phyloP scores from a whole-genome alignment of 345 rosid species.

The Eucalyptus lansdowneana region DNA sequence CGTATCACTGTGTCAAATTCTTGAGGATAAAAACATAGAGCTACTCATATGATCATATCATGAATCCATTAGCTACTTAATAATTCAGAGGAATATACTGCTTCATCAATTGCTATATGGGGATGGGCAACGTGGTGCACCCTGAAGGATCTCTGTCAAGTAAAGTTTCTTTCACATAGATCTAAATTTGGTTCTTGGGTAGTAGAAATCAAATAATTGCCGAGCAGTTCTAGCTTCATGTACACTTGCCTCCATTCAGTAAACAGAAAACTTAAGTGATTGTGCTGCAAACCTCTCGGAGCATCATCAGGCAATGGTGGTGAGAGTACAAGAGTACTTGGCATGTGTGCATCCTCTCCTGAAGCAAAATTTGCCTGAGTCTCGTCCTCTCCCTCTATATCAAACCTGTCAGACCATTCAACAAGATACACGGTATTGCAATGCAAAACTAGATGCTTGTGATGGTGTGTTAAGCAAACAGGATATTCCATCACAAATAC shows the following conservation, averaged over 20 bases:
- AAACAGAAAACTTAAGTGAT: not conserved
- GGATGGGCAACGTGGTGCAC: not conserved
- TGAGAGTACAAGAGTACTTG: slow-evolving; percentile 31
- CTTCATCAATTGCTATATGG: not conserved
- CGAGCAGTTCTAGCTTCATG: not conserved
- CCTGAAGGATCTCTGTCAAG: not conserved
- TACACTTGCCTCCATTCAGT: not conserved
- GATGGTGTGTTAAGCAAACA: not conserved
- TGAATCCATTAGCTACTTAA: not conserved
- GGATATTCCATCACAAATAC: not conserved
- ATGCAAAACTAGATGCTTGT: not conserved
- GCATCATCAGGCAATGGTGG: slow-evolving; percentile 32
- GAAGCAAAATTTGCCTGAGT: slow-evolving; percentile 38
- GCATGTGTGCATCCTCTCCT: slow-evolving; percentile 33
- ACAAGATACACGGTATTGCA: not conserved
- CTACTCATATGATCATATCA: not conserved
- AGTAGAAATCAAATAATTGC: not conserved
- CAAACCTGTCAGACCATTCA: slow-evolving; percentile 37
- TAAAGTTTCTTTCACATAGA: not conserved
- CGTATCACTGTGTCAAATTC: not conserved
- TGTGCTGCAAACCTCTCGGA: slow-evolving; percentile 34
- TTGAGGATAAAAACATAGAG: not conserved
- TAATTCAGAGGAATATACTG: not conserved
- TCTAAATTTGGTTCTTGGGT: not conserved
- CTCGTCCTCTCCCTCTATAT: slow-evolving; percentile 57